These are phyloP conservation scores for Fusarium guadeloupense DNA, from an alignment of 2,329 filamentous ascomycete genomes.

Conservation along the genomic window DNA sequence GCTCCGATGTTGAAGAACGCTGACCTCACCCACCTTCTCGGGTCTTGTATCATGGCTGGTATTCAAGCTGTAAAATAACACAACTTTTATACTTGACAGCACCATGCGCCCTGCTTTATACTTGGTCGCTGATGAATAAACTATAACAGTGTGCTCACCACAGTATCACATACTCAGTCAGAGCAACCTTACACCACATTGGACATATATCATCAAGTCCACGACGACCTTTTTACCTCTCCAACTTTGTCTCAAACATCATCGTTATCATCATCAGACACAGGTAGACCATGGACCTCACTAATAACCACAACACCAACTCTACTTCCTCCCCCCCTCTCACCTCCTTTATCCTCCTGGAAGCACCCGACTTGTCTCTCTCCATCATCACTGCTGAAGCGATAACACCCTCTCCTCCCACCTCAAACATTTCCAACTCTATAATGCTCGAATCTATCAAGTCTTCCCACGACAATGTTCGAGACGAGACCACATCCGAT, in stretches of 20 bases:
- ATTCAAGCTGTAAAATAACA: neutral
- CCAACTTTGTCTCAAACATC: neutral
- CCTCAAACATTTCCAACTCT: constrained; percentile 15
- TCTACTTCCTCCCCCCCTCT: constrained; percentile 12
- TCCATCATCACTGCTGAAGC: neutral
- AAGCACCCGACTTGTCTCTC: constrained; percentile 6
- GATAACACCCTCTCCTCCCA: constrained; percentile 11
- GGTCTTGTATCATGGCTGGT: neutral
- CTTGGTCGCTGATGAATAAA: neutral
- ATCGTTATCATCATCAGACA: neutral
- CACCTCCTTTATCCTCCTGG: constrained; percentile 19
- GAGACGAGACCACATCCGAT: constrained; percentile 19
- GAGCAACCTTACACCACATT: constrained; percentile 12
- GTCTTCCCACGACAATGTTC: neutral
- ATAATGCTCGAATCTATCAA: constrained; percentile 15
- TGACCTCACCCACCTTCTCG: constrained; percentile 9
- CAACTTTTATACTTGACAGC: no score
- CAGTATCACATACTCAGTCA: neutral
- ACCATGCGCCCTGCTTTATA: neutral
- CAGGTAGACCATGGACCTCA: neutral
- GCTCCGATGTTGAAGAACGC: constrained; percentile 28
- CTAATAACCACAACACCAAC: constrained; percentile 5
- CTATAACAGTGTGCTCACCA: neutral
- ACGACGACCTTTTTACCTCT: neutral
- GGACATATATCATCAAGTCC: neutral